Percentiles rank a stretch among this genome's conserved stretches.
Conservation (phyloP, 2,329 filamentous ascomycete species). For the Macrophomina tecta region DNA sequence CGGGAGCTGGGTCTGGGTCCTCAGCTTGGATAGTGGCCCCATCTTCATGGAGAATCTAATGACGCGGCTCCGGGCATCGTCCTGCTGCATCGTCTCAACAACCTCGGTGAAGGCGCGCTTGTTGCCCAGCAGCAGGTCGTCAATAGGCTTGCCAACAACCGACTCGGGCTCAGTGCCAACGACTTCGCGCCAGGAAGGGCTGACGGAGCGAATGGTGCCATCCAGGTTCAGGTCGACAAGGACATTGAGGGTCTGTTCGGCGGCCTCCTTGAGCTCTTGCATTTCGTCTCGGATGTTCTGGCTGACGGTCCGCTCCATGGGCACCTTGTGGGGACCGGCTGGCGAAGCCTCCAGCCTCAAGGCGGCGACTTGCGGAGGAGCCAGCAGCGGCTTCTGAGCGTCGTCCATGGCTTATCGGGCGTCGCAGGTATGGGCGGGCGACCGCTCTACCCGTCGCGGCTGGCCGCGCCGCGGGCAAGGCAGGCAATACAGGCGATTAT, state of each 20-base stretch:
- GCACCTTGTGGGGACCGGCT: constrained; percentile 37
- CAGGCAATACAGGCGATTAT: constrained; percentile 40
- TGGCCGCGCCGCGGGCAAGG: constrained; percentile 38
- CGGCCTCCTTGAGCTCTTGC: constrained; percentile 91
- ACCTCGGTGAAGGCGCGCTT: constrained; percentile 80
- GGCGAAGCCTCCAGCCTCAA: constrained; percentile 48
- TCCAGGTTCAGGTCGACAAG: constrained; percentile 94
- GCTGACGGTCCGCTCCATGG: constrained; percentile 71
- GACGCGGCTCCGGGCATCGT: constrained; percentile 87
- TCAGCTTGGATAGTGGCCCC: constrained; percentile 44
- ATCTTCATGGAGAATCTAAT: constrained; percentile 49
- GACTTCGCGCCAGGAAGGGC: constrained; percentile 92
- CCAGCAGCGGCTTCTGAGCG: constrained; percentile 40
- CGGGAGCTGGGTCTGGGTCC: constrained; percentile 38
- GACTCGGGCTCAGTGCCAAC: constrained; percentile 78
- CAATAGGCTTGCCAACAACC: constrained; percentile 77
- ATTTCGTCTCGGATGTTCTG: constrained; percentile 92
- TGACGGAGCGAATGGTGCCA: constrained; percentile 92
- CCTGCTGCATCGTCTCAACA: constrained; percentile 85
- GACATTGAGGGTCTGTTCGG: constrained; percentile 94
- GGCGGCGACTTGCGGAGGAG: constrained; percentile 52
- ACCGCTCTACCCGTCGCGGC: constrained; percentile 28
- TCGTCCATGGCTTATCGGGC: constrained; percentile 30
- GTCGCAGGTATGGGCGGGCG: constrained; percentile 13
- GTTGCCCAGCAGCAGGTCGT: constrained; percentile 81